These are phyloP conservation scores for Leccinum subgranulosum DNA, from an alignment of 768 basidiomycete species.

Conservation along the genomic window DNA sequence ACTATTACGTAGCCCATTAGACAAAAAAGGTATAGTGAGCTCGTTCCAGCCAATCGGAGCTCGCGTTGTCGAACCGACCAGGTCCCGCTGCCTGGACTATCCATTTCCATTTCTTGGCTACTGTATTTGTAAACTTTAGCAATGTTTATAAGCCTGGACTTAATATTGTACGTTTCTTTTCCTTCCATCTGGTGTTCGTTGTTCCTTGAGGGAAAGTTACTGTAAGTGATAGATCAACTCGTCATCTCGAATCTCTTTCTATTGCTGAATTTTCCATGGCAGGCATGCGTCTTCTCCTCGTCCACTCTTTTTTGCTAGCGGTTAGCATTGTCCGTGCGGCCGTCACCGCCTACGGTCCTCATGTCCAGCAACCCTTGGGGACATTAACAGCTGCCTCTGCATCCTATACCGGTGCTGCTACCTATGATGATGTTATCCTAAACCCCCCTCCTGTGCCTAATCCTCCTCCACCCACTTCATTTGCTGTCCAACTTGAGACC, in stretches of 20 bases:
- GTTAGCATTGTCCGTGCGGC: slow-evolving; percentile 3
- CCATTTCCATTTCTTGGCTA: too few species aligned
- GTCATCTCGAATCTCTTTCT: background rate
- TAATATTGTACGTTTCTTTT: background rate
- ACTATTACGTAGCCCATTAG: too few species aligned
- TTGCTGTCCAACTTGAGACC: slow-evolving; percentile 41
- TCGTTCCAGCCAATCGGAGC: too few species aligned
- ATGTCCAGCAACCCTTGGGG: slow-evolving; percentile 23
- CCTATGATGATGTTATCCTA: slow-evolving; percentile 52
- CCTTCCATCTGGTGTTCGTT: background rate
- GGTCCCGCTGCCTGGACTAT: too few species aligned
- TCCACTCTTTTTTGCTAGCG: slow-evolving; percentile 22
- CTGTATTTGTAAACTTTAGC: background rate
- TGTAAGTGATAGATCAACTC: background rate
- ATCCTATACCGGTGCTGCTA: slow-evolving; percentile 44
- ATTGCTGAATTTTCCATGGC: background rate
- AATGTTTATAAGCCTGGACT: background rate
- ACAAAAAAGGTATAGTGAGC: too few species aligned
- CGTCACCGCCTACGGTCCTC: slow-evolving; percentile 22
- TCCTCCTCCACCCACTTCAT: slow-evolving; percentile 39
- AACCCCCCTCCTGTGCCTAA: slow-evolving; percentile 48
- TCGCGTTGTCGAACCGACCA: too few species aligned
- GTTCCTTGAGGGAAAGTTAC: background rate
- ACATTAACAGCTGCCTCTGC: slow-evolving; percentile 36
- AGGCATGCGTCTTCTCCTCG: slow-evolving; percentile 21